Base-by-base conservation (phyloP, 805 yeast species). In the Wickerhamiella siamensis region DNA sequence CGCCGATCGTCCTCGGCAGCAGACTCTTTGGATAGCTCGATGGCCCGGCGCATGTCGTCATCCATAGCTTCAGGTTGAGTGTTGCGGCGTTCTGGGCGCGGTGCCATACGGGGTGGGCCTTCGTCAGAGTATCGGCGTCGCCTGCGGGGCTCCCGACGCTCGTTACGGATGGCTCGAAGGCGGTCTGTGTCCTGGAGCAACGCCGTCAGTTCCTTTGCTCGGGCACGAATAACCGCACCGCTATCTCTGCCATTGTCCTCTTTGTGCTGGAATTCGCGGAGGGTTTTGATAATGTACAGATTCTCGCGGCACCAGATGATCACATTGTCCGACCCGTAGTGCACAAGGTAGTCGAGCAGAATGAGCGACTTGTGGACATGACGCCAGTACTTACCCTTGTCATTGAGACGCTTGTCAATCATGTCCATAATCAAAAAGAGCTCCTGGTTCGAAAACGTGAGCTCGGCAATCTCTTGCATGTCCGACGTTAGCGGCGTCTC, bases 371-470 rank as follows among this genome's bases (percentile, higher is more conserved):
- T 91, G 48, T 93, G 87, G 39, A 88, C 87, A 59, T 88, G 98
- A 50, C 95, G 73, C 96, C 96, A 88, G 63, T 88, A 82, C 60
- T 86, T 87, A 47, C 97, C 97, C 66, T 87, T 87, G 58, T 88
- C 97, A 56, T 88, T 88, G 49, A 88, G 65, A 48, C 98, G 72
- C 50, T 84, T 75, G 63, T 88, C 96, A 36, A 88, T 63, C 79
- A 88, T 84, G 56, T 88, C 96, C 93, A 88, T 82, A 37, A 86
- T 75, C 56, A 86, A 94, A 54, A 84, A 69, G 53, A 86, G 76
- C 52, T 83, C 93, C 5, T 79, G 75, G 47, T 55, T 63, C 50
- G 77, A 80, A 57, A 72, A 79, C 1, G 95, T 82, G 51, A 74
- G 69, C 40, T 74, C 70, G 2, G 94, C 79, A 31, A 88, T 70